Percentiles rank a stretch among this genome's conserved stretches.
Conservation (phyloP, 257 asterid species). For the Solanum corneliomulleri region DNA sequence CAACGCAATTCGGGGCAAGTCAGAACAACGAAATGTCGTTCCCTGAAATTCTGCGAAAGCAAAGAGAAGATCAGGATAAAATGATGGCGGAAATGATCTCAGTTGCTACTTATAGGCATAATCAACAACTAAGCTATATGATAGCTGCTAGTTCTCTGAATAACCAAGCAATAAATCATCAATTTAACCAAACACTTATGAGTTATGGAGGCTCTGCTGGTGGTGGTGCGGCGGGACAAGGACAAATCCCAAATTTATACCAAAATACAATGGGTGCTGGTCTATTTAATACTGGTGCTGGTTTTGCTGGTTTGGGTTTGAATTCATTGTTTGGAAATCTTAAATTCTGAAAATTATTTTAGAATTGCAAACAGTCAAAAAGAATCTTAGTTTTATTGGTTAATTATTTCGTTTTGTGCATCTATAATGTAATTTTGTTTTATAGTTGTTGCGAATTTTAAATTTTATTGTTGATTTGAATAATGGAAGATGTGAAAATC, state of each 20-base stretch:
- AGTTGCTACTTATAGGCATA: background rate
- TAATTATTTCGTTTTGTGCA: background rate
- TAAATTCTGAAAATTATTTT: background rate
- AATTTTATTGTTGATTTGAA: too few species aligned
- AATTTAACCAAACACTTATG: background rate
- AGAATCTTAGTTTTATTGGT: background rate
- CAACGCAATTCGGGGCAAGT: background rate
- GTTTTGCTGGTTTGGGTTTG: background rate
- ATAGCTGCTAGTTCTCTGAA: background rate
- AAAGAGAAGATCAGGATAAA: background rate
- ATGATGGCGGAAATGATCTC: background rate
- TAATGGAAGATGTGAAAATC: background rate
- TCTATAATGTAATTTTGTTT: background rate
- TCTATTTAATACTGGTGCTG: background rate
- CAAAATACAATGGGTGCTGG: background rate
- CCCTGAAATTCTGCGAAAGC: background rate
- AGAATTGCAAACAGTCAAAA: background rate
- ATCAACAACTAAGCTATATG: background rate
- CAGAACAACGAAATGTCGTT: slow-evolving; percentile 1
- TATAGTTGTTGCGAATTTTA: background rate
- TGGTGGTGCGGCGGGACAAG: background rate
- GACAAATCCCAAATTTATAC: background rate
- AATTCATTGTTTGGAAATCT: background rate
- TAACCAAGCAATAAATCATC: background rate
- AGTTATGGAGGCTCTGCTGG: background rate